Evolutionary conservation across 805 yeast genomes (phyloP), one percentile per base, ranked within the genome.

Genomic region (Myxozyma lipomycoides): DNA sequence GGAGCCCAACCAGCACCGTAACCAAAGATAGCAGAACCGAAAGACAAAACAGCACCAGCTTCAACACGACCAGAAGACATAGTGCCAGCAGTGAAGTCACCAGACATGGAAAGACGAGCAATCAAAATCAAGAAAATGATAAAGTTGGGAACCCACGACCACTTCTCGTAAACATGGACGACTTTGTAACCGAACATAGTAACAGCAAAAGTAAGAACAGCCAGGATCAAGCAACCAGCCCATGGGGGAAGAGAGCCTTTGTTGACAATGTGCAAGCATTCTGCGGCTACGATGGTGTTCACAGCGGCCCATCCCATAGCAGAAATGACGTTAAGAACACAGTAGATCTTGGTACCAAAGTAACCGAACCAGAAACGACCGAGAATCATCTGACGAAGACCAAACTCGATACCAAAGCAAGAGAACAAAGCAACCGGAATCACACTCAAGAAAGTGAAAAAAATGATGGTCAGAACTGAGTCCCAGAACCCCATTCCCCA

Each of bases 231-330:
- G 69, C 95, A 83, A 32, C 93, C 96, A 35, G 88, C 96, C 93
- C 95, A 86, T 35, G 91, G 85, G 37, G 97, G 96, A 60, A 84
- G 72, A 24, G 72, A 71, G 36, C 72, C 72, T 55, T 68, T 72
- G 73, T 87, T 87, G 54, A 90, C 83, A 64, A 84, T 79, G 70
- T 83, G 81, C 52, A 89, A 73, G 57, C 89, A 72, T 68, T 87
- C 93, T 22, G 96, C 95, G 32, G 93, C 81, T 26, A 89, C 84
- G 79, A 89, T 85, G 55, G 86, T 86, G 70, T 90, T 90, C 43
- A 88, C 91, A 7, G 95, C 87, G 69, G 93, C 86, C 97, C 97
- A 90, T 62, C 97, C 96, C 49, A 89, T 79, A 77, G 95, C 86
- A 24, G 95, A 90, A 56, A 90, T 68, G 63, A 82, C 78, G 65